Percentiles rank a stretch among this genome's conserved stretches.
These are phyloP conservation scores for Alternaria brassicicola DNA, from an alignment of 2,329 filamentous ascomycete genomes.

Conservation along the genomic window DNA sequence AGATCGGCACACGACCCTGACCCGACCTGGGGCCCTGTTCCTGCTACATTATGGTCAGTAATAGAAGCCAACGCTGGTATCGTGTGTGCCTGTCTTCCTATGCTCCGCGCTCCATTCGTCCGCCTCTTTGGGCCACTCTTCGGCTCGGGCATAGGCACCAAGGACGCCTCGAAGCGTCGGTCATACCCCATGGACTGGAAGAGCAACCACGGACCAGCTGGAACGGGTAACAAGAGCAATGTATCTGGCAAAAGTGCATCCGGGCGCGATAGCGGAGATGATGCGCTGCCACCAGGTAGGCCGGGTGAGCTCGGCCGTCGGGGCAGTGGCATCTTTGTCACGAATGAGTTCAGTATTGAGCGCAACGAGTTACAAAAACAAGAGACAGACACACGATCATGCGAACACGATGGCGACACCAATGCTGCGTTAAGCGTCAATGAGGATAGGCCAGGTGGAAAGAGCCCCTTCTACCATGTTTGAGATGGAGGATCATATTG, in stretches of 20 bases:
- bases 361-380: slow-evolving; percentile 13
- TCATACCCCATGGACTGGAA: slow-evolving; percentile 22
- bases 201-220: slow-evolving; percentile 6
- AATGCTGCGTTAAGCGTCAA: slow-evolving; percentile 14
- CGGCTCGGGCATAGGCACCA: slow-evolving; percentile 7
- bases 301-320: slow-evolving; percentile 8
- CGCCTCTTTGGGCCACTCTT: slow-evolving; percentile 30
- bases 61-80: slow-evolving; percentile 37
- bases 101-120: slow-evolving; percentile 32
- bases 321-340: slow-evolving; percentile 26
- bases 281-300: background rate
- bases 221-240: slow-evolving; percentile 13
- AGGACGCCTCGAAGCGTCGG: slow-evolving; percentile 15
- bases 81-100: slow-evolving; percentile 29
- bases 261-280: slow-evolving; percentile 27
- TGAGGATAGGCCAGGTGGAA: slow-evolving; percentile 20
- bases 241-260: slow-evolving; percentile 12
- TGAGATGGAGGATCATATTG: slow-evolving; percentile 1
- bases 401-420: slow-evolving; percentile 11
- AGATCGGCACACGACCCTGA: slow-evolving; percentile 28
- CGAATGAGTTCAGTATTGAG: slow-evolving; percentile 29
- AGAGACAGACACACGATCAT: slow-evolving; percentile 9
- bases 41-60: slow-evolving; percentile 32
- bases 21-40: slow-evolving; percentile 32
- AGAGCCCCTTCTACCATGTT: slow-evolving; percentile 22